Conservation (phyloP, 2,329 filamentous ascomycete species). For the Cadophora malorum region DNA sequence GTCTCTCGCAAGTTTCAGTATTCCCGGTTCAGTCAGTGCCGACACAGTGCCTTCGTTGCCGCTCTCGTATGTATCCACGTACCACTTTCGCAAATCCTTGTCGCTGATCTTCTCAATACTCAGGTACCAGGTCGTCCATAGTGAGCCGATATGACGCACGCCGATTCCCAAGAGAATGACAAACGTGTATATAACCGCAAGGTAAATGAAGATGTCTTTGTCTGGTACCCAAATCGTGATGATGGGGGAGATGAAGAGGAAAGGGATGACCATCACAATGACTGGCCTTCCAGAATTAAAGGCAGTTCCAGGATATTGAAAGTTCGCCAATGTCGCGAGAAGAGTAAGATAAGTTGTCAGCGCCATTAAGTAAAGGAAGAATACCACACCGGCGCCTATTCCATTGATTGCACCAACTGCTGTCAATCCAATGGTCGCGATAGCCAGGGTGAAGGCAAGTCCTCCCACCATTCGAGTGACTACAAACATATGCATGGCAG, state of each 20-base stretch:
- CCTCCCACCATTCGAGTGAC: constrained; percentile 30
- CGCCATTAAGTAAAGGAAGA: constrained; percentile 31
- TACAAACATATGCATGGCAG: constrained; percentile 33
- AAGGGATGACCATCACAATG: constrained; percentile 29
- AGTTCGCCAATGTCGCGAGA: constrained; percentile 31
- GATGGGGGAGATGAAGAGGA: constrained; percentile 31
- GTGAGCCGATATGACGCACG: constrained; percentile 26
- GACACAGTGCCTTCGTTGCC: constrained; percentile 26
- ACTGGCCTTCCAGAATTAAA: constrained; percentile 31
- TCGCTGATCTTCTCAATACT: constrained; percentile 26
- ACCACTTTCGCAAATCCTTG: constrained; percentile 26
- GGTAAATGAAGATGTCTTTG: constrained; percentile 29
- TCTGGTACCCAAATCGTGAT: constrained; percentile 26
- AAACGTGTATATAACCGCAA: constrained; percentile 30
- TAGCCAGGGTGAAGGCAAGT: constrained; percentile 29
- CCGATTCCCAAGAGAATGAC: constrained; percentile 26
- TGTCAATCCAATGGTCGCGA: constrained; percentile 25
- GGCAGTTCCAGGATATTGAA: constrained; percentile 31
- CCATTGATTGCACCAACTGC: constrained; percentile 21
- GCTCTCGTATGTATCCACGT: constrained; percentile 25
- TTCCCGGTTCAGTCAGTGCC: constrained; percentile 31
- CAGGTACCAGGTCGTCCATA: constrained; percentile 31
- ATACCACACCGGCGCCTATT: constrained; percentile 24
- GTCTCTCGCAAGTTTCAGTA: constrained; percentile 34
- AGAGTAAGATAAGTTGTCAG: constrained; percentile 29